These are phyloP conservation scores for Thermothielavioides terrestris DNA, from an alignment of 495 filamentous ascomycete species.

Conservation along the genomic window DNA sequence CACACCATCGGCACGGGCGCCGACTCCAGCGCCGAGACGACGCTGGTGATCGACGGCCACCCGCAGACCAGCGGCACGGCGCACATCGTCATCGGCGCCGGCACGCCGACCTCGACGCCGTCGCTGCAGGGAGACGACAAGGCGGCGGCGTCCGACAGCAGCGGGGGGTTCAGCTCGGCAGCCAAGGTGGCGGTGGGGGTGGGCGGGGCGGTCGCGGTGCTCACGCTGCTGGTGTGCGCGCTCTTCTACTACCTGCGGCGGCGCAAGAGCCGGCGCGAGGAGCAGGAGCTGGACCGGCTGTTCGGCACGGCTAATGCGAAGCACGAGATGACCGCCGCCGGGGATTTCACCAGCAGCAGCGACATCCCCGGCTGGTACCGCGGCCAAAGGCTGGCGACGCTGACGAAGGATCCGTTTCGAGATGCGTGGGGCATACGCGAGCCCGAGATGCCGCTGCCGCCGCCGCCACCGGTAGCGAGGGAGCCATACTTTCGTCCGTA, in stretches of 20 bases:
- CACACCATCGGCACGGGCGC: slow-evolving; percentile 7
- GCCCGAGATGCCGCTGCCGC: slow-evolving; percentile 7
- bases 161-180: neutral
- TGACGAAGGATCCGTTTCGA: slow-evolving; percentile 7
- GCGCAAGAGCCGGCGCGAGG: slow-evolving; percentile 14
- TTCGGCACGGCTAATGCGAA: slow-evolving; percentile 25
- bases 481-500: slow-evolving; percentile 17
- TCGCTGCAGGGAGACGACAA: neutral
- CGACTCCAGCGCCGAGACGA: slow-evolving; percentile 5
- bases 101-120: neutral
- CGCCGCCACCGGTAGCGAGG: slow-evolving; percentile 4
- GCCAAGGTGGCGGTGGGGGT: slow-evolving; percentile 23
- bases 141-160: neutral
- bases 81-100: neutral
- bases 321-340: slow-evolving; percentile 2
- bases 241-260: slow-evolving; percentile 21
- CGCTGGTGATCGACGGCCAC: slow-evolving; percentile 11
- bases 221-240: slow-evolving; percentile 9
- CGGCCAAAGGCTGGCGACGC: slow-evolving; percentile 16
- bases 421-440: neutral
- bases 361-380: slow-evolving; percentile 28
- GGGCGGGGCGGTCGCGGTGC: slow-evolving; percentile 11
- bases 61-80: neutral
- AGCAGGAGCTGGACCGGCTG: slow-evolving; percentile 24
- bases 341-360: slow-evolving; percentile 7